Conservation (phyloP, 208 protist genomes). For the Crithidia brevicula region DNA sequence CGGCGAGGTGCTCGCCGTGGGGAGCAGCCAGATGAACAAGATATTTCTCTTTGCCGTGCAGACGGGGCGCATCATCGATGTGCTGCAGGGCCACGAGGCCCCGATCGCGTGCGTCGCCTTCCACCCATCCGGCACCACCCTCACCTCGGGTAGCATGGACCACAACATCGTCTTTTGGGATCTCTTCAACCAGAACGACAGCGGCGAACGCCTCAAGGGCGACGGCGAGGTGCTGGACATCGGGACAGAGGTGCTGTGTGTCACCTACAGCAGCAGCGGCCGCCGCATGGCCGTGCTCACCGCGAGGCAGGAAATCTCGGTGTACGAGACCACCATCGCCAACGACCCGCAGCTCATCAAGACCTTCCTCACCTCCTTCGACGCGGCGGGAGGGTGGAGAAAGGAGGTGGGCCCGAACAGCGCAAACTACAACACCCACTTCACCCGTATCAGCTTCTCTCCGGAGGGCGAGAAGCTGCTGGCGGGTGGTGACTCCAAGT, state of each 20-base stretch:
- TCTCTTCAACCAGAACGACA: conserved; percentile 86
- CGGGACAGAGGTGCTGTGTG: conserved; percentile 80
- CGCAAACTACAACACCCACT: conserved; percentile 81
- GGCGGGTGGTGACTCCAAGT: conserved; percentile 90
- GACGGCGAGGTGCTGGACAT: conserved; percentile 85
- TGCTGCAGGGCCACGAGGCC: conserved; percentile 90
- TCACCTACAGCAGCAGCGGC: conserved; percentile 87
- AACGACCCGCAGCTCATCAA: conserved; percentile 87
- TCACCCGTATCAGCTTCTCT: conserved; percentile 89
- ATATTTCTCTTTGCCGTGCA: conserved; percentile 93
- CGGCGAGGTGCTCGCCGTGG: conserved; percentile 89
- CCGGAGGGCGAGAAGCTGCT: conserved; percentile 89
- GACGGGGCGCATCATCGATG: conserved; percentile 90
- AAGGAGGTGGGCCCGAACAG: conserved; percentile 83
- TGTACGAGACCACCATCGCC: conserved; percentile 86
- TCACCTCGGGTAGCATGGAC: conserved; percentile 88
- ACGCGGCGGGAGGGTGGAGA: conserved; percentile 87
- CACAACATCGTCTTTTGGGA: conserved; percentile 92
- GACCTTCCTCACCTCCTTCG: conserved; percentile 84
- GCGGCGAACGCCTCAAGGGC: conserved; percentile 86
- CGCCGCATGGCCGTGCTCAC: conserved; percentile 86
- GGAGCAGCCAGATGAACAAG: conserved; percentile 76
- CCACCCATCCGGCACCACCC: conserved; percentile 84
- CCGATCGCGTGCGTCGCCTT: conserved; percentile 90
- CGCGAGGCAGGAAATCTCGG: conserved; percentile 81